A percentile compares a stretch with the other conserved stretches of the same genome.
Conservation (phyloP, 2,329 filamentous ascomycete genomes). For the Pseudopyrenochaeta lycopersici region DNA sequence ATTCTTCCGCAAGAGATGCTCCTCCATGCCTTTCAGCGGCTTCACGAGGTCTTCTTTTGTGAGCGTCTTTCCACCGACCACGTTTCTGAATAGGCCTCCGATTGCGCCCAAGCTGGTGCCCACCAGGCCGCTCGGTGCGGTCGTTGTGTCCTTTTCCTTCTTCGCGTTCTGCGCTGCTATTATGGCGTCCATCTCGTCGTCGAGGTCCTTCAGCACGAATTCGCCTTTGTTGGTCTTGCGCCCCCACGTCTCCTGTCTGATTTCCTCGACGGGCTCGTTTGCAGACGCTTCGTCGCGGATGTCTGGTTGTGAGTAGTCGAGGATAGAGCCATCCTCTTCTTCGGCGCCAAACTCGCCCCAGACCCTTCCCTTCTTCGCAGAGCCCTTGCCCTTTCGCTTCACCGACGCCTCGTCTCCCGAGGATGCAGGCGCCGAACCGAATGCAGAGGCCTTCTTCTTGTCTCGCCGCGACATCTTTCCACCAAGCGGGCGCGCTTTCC, state of each 20-base stretch:
- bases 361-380: conserved; percentile 83
- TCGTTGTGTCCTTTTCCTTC: conserved; percentile 37
- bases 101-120: conserved; percentile 83
- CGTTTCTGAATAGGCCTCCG: conserved; percentile 88
- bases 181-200: conserved; percentile 91
- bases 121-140: conserved; percentile 68
- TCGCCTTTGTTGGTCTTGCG: conserved; percentile 85
- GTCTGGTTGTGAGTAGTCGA: conserved; percentile 86
- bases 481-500: conserved; percentile 73
- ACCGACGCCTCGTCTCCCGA: conserved; percentile 82
- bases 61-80: conserved; percentile 92
- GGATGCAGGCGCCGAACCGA: conserved; percentile 69
- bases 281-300: conserved; percentile 59
- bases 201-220: conserved; percentile 91
- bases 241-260: conserved; percentile 85
- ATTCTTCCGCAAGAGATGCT: conserved; percentile 93
- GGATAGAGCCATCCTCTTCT: conserved; percentile 77
- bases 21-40: conserved; percentile 94
- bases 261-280: conserved; percentile 72
- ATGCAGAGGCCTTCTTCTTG: conserved; percentile 69
- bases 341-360: conserved; percentile 94
- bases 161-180: conserved; percentile 78
- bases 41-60: conserved; percentile 90
- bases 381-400: conserved; percentile 66
- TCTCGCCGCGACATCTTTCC: conserved; percentile 83